Evolutionary conservation across 192 early-diverging fungal species (phyloP).

Genomic region (Rhizoclosmatium sp.): DNA sequence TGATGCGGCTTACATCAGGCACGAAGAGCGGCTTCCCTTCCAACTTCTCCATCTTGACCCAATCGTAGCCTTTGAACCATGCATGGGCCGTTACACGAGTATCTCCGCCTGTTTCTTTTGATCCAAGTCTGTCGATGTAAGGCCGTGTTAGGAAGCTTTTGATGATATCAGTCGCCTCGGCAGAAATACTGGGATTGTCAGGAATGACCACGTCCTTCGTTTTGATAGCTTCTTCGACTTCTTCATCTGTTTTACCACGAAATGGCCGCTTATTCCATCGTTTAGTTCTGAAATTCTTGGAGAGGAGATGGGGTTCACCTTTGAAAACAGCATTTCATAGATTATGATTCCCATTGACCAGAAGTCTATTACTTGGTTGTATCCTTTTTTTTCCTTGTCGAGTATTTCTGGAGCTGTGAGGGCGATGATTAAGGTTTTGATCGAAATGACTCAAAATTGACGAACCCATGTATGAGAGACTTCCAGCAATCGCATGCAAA

Average conservation of each 20-base stretch:
- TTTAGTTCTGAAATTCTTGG: not conserved
- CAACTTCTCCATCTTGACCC: constrained; percentile 77
- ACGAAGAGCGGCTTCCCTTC: constrained; percentile 80
- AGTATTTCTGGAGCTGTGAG: constrained; percentile 59
- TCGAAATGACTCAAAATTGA: constrained; percentile 64
- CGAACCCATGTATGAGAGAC: constrained; percentile 86
- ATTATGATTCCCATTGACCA: constrained; percentile 84
- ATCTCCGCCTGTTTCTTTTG: constrained; percentile 72
- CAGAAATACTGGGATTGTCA: constrained; percentile 46
- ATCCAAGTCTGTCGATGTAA: constrained; percentile 76
- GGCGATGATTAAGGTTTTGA: constrained; percentile 65
- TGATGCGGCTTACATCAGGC: constrained; percentile 72
- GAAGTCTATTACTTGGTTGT: constrained; percentile 68
- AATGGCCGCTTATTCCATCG: constrained; percentile 71
- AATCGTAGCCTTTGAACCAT: constrained; percentile 81
- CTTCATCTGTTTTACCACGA: constrained; percentile 74
- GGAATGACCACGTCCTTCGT: constrained; percentile 70
- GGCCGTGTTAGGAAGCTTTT: constrained; percentile 74
- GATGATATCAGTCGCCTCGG: constrained; percentile 27
- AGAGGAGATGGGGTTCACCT: constrained; percentile 51
- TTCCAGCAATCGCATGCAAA: constrained; percentile 85
- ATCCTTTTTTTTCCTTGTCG: constrained; percentile 52
- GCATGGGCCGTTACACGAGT: constrained; percentile 75
- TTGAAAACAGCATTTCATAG: constrained; percentile 79
- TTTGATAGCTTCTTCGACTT: constrained; percentile 69